A percentile compares a stretch with the other conserved stretches of the same genome.
These are phyloP conservation scores for Corynespora cassiicola DNA, from an alignment of 2,329 filamentous ascomycete genomes.

Conservation along the genomic window DNA sequence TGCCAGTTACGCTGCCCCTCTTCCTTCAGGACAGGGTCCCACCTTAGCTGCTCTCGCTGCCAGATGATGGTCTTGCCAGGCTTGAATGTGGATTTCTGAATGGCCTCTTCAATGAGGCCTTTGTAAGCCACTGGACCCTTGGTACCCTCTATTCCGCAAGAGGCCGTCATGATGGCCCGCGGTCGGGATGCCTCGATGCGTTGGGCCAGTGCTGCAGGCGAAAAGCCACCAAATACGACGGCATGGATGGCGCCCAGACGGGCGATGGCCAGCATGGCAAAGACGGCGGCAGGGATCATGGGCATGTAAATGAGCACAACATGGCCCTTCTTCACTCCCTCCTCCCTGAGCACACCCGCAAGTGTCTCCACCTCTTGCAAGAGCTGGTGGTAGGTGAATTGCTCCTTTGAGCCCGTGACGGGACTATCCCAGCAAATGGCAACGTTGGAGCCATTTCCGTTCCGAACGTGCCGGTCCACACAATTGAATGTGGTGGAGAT, in stretches of 20 bases:
- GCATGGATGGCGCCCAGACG: conserved; percentile 87
- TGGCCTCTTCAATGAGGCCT: conserved; percentile 76
- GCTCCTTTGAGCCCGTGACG: conserved; percentile 75
- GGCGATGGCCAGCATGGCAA: conserved; percentile 82
- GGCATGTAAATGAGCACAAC: conserved; percentile 96
- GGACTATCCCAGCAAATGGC: conserved; percentile 91
- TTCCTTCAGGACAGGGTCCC: conserved; percentile 72
- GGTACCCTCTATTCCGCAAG: conserved; percentile 86
- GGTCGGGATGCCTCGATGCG: conserved; percentile 84
- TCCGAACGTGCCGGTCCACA: conserved; percentile 84
- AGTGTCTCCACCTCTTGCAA: conserved; percentile 81
- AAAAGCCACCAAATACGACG: conserved; percentile 94
- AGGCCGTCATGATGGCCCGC: conserved; percentile 81
- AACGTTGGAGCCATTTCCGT: conserved; percentile 71
- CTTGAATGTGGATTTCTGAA: conserved; percentile 72
- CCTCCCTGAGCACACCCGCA: conserved; percentile 80
- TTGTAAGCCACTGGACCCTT: conserved; percentile 81
- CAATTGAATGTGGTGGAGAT: conserved; percentile 94
- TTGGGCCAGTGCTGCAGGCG: conserved; percentile 79
- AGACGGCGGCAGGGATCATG: conserved; percentile 90
- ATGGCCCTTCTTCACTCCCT: conserved; percentile 83
- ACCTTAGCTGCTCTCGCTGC: conserved; percentile 79
- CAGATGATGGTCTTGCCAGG: conserved; percentile 78
- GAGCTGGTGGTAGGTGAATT: conserved; percentile 76
- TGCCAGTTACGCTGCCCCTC: conserved; percentile 82